Evolutionary conservation across 495 filamentous ascomycete genomes (phyloP).

Genomic region (Penicillium lividum): DNA sequence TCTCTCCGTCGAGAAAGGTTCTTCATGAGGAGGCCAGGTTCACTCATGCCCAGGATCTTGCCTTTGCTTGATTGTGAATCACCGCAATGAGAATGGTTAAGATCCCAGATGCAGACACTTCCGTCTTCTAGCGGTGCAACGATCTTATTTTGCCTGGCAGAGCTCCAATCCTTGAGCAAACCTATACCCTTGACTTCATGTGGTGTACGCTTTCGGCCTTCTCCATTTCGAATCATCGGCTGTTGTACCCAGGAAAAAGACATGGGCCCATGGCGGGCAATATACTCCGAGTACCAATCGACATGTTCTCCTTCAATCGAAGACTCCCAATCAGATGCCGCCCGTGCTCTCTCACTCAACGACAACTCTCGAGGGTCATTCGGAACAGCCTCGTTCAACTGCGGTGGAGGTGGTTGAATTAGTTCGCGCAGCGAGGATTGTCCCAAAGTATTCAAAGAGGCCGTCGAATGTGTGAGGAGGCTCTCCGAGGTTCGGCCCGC

Average conservation of each 20-base stretch:
- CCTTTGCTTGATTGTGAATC: constrained; percentile 52
- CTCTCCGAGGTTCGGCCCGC: constrained; percentile 30
- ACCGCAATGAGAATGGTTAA: constrained; percentile 57
- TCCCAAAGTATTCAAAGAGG: constrained; percentile 36
- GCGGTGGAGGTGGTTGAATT: constrained; percentile 35
- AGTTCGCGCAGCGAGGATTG: constrained; percentile 39
- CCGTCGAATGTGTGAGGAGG: constrained; percentile 28
- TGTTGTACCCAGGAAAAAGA: constrained; percentile 74
- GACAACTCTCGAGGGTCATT: constrained; percentile 25
- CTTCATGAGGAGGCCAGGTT: constrained; percentile 60
- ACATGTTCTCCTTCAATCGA: constrained; percentile 61
- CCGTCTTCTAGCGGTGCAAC: constrained; percentile 84
- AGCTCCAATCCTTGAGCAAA: constrained; percentile 54
- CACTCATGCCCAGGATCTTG: constrained; percentile 63
- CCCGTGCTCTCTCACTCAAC: constrained; percentile 47
- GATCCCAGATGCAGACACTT: constrained; percentile 82
- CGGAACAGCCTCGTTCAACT: constrained; percentile 8
- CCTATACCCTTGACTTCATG: constrained; percentile 64
- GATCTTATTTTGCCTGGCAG: constrained; percentile 53
- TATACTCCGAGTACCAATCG: constrained; percentile 87
- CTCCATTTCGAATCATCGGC: constrained; percentile 38
- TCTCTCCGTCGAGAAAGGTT: constrained; percentile 46
- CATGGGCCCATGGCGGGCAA: constrained; percentile 75
- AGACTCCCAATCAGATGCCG: constrained; percentile 80
- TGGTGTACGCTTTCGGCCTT: constrained; percentile 42